phyloP scores from a whole-genome alignment of 2,329 filamentous ascomycete genomes.

The Venturia aucupariae region DNA sequence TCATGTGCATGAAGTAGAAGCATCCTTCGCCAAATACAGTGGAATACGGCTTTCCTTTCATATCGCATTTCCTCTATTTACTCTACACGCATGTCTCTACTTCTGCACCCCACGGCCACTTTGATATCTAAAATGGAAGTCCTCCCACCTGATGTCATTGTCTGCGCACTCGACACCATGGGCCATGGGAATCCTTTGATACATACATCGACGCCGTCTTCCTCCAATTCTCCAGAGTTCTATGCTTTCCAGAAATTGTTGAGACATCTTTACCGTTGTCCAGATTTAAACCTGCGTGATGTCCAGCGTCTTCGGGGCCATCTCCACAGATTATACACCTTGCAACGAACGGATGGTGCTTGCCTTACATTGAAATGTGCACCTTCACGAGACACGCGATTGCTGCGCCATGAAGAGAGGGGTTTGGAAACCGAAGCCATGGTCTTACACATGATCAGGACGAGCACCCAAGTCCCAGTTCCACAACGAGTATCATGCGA shows the following conservation, averaged over 20 bases:
- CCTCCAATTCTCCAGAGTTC: constrained; percentile 10
- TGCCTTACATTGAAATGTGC: constrained; percentile 34
- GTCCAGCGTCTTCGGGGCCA: constrained; percentile 27
- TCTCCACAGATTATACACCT: constrained; percentile 32
- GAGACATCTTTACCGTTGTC: background rate
- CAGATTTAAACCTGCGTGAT: constrained; percentile 25
- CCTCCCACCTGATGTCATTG: constrained; percentile 8
- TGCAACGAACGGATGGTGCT: constrained; percentile 30
- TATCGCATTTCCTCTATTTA: background rate
- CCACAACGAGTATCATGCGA: constrained; percentile 33
- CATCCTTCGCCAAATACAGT: background rate
- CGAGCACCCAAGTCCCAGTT: constrained; percentile 28
- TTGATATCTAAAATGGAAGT: constrained; percentile 7
- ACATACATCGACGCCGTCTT: constrained; percentile 2
- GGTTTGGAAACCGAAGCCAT: constrained; percentile 31
- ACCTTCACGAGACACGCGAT: constrained; percentile 28
- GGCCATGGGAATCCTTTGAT: background rate
- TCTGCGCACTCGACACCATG: background rate
- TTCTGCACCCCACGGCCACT: background rate
- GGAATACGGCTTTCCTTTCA: background rate
- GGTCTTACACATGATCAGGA: constrained; percentile 29
- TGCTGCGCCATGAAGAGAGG: constrained; percentile 36
- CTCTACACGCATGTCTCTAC: background rate
- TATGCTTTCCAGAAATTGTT: constrained; percentile 12
- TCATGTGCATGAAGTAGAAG: background rate